Base-by-base conservation (phyloP, 345 rosid species). In the Trapa bicornis region DNA sequence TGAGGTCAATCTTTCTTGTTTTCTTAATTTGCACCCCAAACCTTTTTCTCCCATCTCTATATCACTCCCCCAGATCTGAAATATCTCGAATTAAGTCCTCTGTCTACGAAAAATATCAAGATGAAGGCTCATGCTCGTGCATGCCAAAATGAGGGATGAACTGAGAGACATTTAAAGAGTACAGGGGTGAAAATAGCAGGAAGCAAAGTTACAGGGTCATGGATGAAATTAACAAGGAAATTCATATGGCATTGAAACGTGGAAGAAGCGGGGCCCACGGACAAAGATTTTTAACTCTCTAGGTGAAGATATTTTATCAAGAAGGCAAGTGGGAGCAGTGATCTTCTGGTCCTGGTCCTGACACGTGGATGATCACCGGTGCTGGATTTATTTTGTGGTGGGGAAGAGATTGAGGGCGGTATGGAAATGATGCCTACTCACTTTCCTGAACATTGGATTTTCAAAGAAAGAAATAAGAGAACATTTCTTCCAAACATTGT, bases 321-420 rank as follows among this genome's bases (percentile, higher is more conserved):
- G 73, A 42, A 64, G 37, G 73, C 61, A 22, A 39, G 14, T 39
- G 66, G 72, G 64, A 58, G 14, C 73, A 54, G 33, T 3, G 13
- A 57, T 76, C 76, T 67, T 32, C 39, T 76, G 80, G 80, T 60
- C 47, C 6, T 3, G 0, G 50, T 22, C 37, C 14, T 2, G 76
- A 48, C 80, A 73, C 74, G 80, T 76, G 76, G 74, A 56, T 15
- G 65, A 36, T n/a, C 13, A 3, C 6, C 6, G 57, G n/a, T 15
- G 67, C 11, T 5, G 35, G 42, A 47, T 52, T 16, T n/a, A 15
- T 54, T 63, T 61, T 53, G 75, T 72, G 73, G 75, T 58, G 62
- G 12, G 32, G 15, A 33, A 0, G 63, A 35, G 63, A 15, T 38
- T 58, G 37, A 22, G 7, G 63, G 38, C 38, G 63, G 37, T 35